Conservation (phyloP, 2,329 filamentous ascomycete species). For the Aspergillus sp. region DNA sequence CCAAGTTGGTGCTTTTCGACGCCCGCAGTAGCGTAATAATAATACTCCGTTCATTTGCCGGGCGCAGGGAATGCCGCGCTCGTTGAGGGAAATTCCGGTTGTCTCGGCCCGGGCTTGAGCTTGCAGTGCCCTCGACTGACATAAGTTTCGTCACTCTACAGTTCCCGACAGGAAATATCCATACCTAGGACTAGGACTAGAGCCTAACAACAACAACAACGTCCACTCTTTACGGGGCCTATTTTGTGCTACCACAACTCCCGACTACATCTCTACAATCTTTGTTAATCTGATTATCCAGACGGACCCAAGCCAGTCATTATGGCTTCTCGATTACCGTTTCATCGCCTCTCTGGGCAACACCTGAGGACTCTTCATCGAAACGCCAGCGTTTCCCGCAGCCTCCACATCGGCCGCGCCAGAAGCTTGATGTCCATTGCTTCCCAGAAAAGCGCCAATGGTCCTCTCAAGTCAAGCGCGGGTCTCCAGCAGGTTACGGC, state of each 20-base stretch:
- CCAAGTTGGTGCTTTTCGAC: conserved; percentile 21
- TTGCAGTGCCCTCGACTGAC: conserved; percentile 12
- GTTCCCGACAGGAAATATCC: not conserved
- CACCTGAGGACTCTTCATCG: conserved; percentile 33
- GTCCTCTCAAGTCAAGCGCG: conserved; percentile 15
- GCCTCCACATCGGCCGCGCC: conserved; percentile 19
- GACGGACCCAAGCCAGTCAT: conserved; percentile 9
- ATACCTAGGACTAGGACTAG: not conserved
- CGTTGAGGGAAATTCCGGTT: conserved; percentile 31
- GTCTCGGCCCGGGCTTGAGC: conserved; percentile 29
- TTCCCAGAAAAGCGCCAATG: conserved; percentile 19
- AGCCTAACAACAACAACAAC: not conserved
- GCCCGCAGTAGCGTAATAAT: conserved; percentile 35
- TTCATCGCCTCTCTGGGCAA: conserved; percentile 38
- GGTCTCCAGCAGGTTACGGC: conserved; percentile 27
- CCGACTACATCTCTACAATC: not conserved
- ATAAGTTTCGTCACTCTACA: conserved; percentile 22
- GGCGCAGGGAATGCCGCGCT: conserved; percentile 19
- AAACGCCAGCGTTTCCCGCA: conserved; percentile 29
- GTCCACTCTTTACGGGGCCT: not conserved
- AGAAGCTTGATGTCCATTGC: conserved; percentile 31
- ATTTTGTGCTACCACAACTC: not conserved
- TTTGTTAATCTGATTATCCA: not conserved
- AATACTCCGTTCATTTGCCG: conserved; percentile 35
- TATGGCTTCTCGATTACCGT: conserved; percentile 45